Conservation (phyloP, 83 land plant genomes). For the Picea abies region DNA sequence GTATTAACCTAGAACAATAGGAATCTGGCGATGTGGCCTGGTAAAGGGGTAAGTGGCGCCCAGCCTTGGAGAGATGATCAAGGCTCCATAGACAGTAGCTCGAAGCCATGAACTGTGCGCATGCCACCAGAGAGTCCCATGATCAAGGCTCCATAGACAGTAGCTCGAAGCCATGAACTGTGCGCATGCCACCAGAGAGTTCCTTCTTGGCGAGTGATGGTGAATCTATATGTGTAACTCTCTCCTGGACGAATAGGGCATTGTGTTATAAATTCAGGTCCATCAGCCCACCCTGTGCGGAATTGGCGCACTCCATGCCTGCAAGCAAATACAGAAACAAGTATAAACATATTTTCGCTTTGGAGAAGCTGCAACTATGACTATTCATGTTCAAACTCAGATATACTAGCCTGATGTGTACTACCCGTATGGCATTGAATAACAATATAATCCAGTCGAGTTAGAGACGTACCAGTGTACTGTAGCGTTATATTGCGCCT, state of each 20-base stretch:
- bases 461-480: slow-evolving; percentile 28
- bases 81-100: slow-evolving; percentile 75
- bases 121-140: slow-evolving; percentile 89
- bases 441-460: too few species aligned
- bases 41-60: slow-evolving; percentile 56
- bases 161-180: slow-evolving; percentile 65
- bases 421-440: too few species aligned
- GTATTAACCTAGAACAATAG: slow-evolving; percentile 49
- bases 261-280: slow-evolving; percentile 68
- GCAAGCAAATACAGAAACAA: too few species aligned
- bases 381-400: too few species aligned
- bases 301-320: slow-evolving; percentile 71
- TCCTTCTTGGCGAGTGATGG: slow-evolving; percentile 34
- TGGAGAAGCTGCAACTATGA: too few species aligned
- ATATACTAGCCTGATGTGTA: too few species aligned
- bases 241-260: slow-evolving; percentile 63
- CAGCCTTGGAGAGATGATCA: slow-evolving; percentile 45
- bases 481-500: slow-evolving; percentile 14
- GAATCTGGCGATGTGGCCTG: slow-evolving; percentile 45
- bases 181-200: slow-evolving; percentile 93
- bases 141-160: slow-evolving; percentile 71
- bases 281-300: slow-evolving; percentile 70
- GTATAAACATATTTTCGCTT: too few species aligned
- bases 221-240: slow-evolving; percentile 63
- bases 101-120: slow-evolving; percentile 71